Evolutionary conservation across 208 protist species (phyloP), one percentile per base, ranked within the genome.

Genomic region (Porcisia deanei): DNA sequence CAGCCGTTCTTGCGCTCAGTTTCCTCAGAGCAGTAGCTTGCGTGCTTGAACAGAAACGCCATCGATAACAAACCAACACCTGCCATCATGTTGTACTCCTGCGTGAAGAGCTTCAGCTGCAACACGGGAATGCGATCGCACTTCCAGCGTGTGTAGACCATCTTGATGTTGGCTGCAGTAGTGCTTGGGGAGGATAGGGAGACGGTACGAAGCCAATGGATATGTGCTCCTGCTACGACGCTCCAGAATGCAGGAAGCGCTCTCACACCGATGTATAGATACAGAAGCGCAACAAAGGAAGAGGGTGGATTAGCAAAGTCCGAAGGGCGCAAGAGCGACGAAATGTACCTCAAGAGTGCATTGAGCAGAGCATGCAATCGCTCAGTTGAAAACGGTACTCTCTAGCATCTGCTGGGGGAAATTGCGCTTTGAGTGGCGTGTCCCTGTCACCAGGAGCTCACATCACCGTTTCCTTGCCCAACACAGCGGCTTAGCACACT

Each of bases 121-220:
- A 93, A 92, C 65, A 97, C 85, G 10, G 88, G 88, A 49, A 95
- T 81, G 63, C 93, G 93, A 72, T 97, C 93, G 83, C 93, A 97
- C 84, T 97, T 97, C 93, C 93, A 97, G 71, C 93, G 93, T 20
- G 93, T 97, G 85, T 97, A 97, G 61, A 97, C 93, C 93, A 97
- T 97, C 67, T 61, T 87, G 37, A 55, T 9, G n/a, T 3, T 70
- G 7, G 65, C 25, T 58, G 61, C 63, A 47, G 16, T 64, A n/a
- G 65, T 54, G 7, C 10, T 10, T 37, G 45, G 65, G 12, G 9
- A 14, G 39, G 22, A n/a, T 39, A 69, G 8, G 34, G 12, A 39
- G 0, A 68, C 5, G 43, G 6, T 14, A 45, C 14, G 12, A 30
- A 66, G 34, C 37, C 6, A n/a, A 47, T 22, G 4, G 30, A 25